Conservation (phyloP, 768 basidiomycete genomes). For the Inosperma sp. region DNA sequence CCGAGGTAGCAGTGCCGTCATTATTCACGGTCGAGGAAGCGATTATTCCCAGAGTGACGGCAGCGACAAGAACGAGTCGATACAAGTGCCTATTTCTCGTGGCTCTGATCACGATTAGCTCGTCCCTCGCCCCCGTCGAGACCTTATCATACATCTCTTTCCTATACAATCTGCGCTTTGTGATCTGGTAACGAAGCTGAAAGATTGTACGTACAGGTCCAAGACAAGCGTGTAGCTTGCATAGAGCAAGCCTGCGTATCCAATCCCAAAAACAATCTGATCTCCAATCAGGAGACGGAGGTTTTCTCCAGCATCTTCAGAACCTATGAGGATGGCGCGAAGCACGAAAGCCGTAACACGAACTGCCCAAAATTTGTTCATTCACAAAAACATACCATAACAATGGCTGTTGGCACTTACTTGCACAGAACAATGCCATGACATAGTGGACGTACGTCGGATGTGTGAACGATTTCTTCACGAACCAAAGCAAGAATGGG, state of each 20-base stretch:
- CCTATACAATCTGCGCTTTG: neutral
- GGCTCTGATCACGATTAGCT: conserved; percentile 19
- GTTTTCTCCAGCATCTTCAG: conserved; percentile 28
- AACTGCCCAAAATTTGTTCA: conserved; percentile 24
- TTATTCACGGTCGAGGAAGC: conserved; percentile 5
- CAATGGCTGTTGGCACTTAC: conserved; percentile 24
- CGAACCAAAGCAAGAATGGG: conserved; percentile 29
- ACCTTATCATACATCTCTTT: conserved; percentile 16
- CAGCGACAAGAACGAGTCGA: conserved; percentile 24
- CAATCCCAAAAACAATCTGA: conserved; percentile 37
- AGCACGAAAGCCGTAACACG: conserved; percentile 38
- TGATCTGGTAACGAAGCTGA: neutral
- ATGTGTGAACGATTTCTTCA: conserved; percentile 26
- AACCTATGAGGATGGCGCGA: conserved; percentile 34
- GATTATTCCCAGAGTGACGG: conserved; percentile 34
- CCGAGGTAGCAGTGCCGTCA: conserved; percentile 10
- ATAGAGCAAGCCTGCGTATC: conserved; percentile 42
- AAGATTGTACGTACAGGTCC: conserved; percentile 32
- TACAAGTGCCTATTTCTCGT: conserved; percentile 31
- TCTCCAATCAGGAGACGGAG: conserved; percentile 34
- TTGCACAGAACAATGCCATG: conserved; percentile 35
- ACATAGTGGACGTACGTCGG: conserved; percentile 33
- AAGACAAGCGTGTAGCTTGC: conserved; percentile 39
- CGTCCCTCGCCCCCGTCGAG: conserved; percentile 14
- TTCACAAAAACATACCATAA: neutral